Conservation (phyloP, 805 yeast species). For the Lachancea meyersii region DNA sequence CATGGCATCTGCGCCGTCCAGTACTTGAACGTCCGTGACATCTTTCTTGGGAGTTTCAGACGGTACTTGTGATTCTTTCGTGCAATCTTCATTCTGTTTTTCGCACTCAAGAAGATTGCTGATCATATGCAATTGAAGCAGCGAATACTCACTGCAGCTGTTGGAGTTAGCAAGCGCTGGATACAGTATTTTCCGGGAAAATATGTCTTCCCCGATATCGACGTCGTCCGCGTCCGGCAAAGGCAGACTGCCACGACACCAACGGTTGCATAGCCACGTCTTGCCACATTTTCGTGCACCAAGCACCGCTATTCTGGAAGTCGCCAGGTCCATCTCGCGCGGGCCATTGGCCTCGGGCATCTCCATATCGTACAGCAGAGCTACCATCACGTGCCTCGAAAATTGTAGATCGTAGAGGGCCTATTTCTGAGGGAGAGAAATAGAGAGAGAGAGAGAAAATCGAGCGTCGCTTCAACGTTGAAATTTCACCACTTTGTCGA, state of each 20-base stretch:
- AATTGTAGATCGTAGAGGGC: too few species aligned
- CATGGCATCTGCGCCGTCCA: constrained; percentile 21
- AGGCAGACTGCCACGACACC: constrained; percentile 11
- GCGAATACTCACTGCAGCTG: not conserved
- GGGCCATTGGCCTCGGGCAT: constrained; percentile 6
- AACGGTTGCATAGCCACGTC: constrained; percentile 21
- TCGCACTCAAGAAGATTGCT: not conserved
- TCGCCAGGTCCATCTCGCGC: constrained; percentile 17
- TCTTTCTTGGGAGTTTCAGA: not conserved
- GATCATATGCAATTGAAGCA: constrained; percentile 1
- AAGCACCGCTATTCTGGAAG: constrained; percentile 22
- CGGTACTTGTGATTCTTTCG: not conserved
- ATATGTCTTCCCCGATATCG: not conserved
- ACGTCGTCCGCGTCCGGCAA: not conserved
- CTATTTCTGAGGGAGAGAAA: too few species aligned
- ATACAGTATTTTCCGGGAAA: not conserved
- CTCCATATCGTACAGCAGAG: constrained; percentile 1
- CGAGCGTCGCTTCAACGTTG: too few species aligned
- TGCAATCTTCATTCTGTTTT: not conserved
- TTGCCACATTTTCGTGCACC: constrained; percentile 25
- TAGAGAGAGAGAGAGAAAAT: too few species aligned
- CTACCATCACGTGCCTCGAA: constrained; percentile 1
- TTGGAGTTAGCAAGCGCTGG: not conserved
- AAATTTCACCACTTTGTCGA: too few species aligned
- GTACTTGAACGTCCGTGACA: constrained; percentile 18